phyloP scores from a whole-genome alignment of 2,329 filamentous ascomycete species.

The Gyromitra esculenta region DNA sequence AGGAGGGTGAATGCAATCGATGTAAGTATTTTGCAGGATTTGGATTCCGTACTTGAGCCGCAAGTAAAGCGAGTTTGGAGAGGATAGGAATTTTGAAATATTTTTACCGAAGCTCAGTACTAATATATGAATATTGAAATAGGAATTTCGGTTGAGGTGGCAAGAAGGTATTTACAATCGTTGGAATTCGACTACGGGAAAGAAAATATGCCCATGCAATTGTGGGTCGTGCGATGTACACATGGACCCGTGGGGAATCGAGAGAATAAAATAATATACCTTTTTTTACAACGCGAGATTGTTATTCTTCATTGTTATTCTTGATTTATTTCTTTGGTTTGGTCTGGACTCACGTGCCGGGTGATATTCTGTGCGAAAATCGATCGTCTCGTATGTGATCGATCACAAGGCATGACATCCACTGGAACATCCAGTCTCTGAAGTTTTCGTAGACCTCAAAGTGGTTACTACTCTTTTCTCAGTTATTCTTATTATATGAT shows the following conservation, averaged over 20 bases:
- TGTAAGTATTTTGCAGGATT: background rate
- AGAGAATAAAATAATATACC: background rate
- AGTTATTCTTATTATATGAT: background rate
- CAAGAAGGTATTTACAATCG: constrained; percentile 27
- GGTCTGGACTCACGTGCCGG: background rate
- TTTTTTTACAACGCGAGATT: background rate
- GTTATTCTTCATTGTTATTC: background rate
- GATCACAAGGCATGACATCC: background rate
- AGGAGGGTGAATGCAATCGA: constrained; percentile 1
- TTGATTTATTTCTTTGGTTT: background rate
- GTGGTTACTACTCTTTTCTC: background rate
- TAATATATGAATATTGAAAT: background rate
- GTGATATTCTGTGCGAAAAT: constrained; percentile 36
- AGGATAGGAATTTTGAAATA: constrained; percentile 11
- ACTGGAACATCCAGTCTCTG: background rate
- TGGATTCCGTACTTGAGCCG: constrained; percentile 16
- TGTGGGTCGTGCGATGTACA: constrained; percentile 6
- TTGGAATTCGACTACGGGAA: constrained; percentile 21
- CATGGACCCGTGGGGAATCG: constrained; percentile 4
- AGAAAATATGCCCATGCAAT: constrained; percentile 9
- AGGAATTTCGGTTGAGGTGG: constrained; percentile 7
- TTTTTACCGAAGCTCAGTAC: background rate
- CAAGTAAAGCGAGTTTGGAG: constrained; percentile 19
- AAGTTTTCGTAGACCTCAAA: background rate
- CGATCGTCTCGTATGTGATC: background rate